Base-by-base conservation (phyloP, 2,329 filamentous ascomycete species). In the Phaeosphaeriaceae sp. region DNA sequence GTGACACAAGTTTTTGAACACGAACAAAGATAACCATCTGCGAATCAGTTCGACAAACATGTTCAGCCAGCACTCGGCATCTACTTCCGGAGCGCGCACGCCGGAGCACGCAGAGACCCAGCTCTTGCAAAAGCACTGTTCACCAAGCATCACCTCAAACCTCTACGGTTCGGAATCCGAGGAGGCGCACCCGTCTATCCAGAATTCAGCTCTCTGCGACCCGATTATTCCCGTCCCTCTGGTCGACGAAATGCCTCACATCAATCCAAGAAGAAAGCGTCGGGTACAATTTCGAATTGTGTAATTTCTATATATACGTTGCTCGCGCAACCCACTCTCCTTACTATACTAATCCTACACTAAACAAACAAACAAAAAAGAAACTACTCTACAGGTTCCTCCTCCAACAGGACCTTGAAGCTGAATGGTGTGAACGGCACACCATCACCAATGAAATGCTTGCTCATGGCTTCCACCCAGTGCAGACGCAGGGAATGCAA, bases 381-480 rank as follows among this genome's bases (percentile, higher is more conserved):
- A 27, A 25, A 51, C 53, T 70, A 77, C 67, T 79, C 76, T 5
- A 79, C 73, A 21, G 77, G 76, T 54, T 95, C 91, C 76, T 97
- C 93, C 79, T 97, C 93, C 66, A 97, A 80, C 75, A 96, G 81
- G 36, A 86, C 84, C 80, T 89, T 88, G 78, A 97, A 97, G 63
- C 91, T 95, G 76, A 97, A 97, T 4, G 93, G 93, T 73, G 89
- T 84, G 79, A 97, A 97, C 1, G 92, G 85, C 78, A 93, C 72
- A 60, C 93, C 93, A 58, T 91, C 91, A 72, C 95, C 95, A 76
- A 96, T 89, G 79, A 96, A 96, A 83, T 96, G 94, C 83, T 97
- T 97, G 81, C 92, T 96, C 88, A 97, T 97, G 19, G 93, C 94
- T 80, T 97, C 94, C 62, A 97, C 93, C 93, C 93, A 97, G 70